Evolutionary conservation across 1,284 basidiomycete species (phyloP).

Genomic region (Papiliotrema nemorosa): DNA sequence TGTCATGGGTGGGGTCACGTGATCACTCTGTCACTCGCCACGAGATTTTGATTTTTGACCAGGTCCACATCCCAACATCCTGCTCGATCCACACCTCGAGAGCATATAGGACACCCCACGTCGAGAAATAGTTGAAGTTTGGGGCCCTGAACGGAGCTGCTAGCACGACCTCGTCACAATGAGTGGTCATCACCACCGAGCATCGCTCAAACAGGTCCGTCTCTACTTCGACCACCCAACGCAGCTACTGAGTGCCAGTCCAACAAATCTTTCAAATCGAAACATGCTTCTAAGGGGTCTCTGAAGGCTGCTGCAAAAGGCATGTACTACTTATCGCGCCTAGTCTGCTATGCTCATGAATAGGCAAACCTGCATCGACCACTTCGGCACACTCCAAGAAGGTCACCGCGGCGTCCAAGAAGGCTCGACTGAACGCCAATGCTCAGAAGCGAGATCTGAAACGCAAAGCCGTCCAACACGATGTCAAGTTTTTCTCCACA

Average conservation of each 20-base stretch:
- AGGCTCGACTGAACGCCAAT: constrained; percentile 40
- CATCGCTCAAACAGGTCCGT: constrained; percentile 78
- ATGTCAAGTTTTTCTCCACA: constrained; percentile 48
- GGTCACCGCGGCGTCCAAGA: constrained; percentile 34
- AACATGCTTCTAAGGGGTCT: constrained; percentile 75
- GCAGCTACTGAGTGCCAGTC: too few relatives aligned
- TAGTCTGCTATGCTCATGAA: not conserved
- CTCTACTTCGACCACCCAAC: not conserved
- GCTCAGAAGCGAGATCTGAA: constrained; percentile 57
- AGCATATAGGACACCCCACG: too few relatives aligned
- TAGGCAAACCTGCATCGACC: constrained; percentile 62
- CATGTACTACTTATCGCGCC: constrained; percentile 31
- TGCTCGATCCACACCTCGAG: too few relatives aligned
- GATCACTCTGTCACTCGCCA: too few relatives aligned
- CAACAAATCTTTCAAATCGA: constrained; percentile 87
- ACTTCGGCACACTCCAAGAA: constrained; percentile 25
- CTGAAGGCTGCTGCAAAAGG: constrained; percentile 80
- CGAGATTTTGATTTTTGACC: too few relatives aligned
- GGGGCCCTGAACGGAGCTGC: too few relatives aligned
- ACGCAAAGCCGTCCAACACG: constrained; percentile 59
- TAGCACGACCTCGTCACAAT: constrained; percentile 15
- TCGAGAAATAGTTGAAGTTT: too few relatives aligned
- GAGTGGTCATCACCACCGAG: constrained; percentile 61
- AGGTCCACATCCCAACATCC: too few relatives aligned
- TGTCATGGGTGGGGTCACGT: too few relatives aligned